Percentiles rank a stretch among this genome's conserved stretches.
These are phyloP conservation scores for Kwoniella sp. DNA, from an alignment of 768 basidiomycete species.

Conservation along the genomic window DNA sequence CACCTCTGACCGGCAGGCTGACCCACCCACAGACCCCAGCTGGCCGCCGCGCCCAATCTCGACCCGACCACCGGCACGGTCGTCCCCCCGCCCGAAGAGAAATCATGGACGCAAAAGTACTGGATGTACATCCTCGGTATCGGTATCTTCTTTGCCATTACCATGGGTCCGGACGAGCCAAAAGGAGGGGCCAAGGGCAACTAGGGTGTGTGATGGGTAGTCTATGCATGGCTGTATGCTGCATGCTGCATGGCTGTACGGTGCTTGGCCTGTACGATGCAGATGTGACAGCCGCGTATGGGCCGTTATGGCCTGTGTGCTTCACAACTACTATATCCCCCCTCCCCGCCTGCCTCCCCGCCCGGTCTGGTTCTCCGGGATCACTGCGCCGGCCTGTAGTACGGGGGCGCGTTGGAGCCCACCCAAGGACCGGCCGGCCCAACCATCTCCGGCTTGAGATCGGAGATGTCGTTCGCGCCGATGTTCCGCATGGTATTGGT, in stretches of 20 bases:
- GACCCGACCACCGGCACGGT: conserved; percentile 28
- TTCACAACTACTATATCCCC: no score
- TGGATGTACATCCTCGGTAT: conserved; percentile 74
- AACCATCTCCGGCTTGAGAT: conserved; percentile 49
- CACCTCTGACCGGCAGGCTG: neutral
- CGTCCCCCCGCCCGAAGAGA: conserved; percentile 58
- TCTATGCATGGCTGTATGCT: no score
- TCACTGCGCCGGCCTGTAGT: no score
- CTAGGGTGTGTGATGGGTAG: no score
- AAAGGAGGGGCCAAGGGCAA: conserved; percentile 4
- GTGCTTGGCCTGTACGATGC: no score
- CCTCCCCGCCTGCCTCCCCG: no score
- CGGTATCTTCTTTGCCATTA: conserved; percentile 53
- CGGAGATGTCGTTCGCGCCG: conserved; percentile 35
- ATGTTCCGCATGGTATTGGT: conserved; percentile 44
- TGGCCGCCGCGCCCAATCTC: conserved; percentile 22
- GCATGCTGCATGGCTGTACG: no score
- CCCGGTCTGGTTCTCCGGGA: no score
- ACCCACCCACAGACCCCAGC: conserved; percentile 6
- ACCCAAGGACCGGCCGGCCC: conserved; percentile 45
- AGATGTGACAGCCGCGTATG: conserved; percentile 1
- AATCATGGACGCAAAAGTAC: conserved; percentile 80
- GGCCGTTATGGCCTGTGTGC: neutral
- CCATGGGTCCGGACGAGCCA: conserved; percentile 26
- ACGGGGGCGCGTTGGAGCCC: conserved; percentile 29